Percentiles rank a stretch among this genome's conserved stretches.
These are phyloP conservation scores for Glomus cerebriforme DNA, from an alignment of 192 early-diverging fungal genomes.

Conservation along the genomic window DNA sequence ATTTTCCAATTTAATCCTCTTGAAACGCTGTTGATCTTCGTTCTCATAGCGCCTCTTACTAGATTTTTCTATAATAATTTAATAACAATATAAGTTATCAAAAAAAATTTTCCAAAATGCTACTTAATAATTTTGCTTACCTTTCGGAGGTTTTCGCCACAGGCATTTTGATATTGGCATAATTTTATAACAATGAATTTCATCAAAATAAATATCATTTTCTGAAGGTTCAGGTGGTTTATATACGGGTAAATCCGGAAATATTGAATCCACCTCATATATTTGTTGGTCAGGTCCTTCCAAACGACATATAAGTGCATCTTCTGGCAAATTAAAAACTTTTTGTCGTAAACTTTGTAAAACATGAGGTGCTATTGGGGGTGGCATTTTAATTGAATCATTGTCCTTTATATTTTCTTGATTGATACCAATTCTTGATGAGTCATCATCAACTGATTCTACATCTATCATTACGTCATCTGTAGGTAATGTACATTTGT, in stretches of 20 bases:
- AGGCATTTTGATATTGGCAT: conserved; percentile 46
- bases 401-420: conserved; percentile 39
- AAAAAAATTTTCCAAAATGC: not conserved
- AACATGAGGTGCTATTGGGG: conserved; percentile 43
- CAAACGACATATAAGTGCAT: conserved; percentile 37
- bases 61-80: not conserved
- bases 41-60: not conserved
- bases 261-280: conserved; percentile 46
- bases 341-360: conserved; percentile 44
- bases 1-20: not conserved
- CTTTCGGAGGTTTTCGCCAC: not conserved
- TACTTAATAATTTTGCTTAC: not conserved
- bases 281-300: conserved; percentile 37
- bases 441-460: conserved; percentile 38
- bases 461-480: conserved; percentile 11
- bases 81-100: not conserved
- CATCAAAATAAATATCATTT: conserved; percentile 57
- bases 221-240: conserved; percentile 56
- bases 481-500: not conserved
- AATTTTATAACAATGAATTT: conserved; percentile 56
- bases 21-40: not conserved
- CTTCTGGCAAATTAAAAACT: conserved; percentile 40
- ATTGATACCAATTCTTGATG: conserved; percentile 19
- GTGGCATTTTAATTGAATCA: conserved; percentile 45
- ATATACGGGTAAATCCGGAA: conserved; percentile 53